Base-by-base conservation (phyloP, 176 grass and related monocot species). In the Tillandsia fasciculata region DNA sequence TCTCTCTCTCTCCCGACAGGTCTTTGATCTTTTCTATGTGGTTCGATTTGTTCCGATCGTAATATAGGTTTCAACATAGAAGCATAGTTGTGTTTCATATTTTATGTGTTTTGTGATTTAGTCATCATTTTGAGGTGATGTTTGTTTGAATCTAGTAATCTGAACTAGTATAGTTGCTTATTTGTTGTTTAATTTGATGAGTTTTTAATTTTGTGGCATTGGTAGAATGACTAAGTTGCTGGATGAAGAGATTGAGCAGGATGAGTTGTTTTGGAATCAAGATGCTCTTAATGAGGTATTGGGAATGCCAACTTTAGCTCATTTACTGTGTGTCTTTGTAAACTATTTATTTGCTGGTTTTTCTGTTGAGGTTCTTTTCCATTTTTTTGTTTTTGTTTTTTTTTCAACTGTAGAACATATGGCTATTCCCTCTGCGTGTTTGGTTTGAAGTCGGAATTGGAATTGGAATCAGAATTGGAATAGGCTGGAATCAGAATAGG, bases 261-360 rank as follows among this genome's bases (percentile, higher is more conserved):
- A 92, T 12, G 93, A 96, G 12, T 20, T 67, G 2, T 96, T 96
- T 72, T 92, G 93, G 93, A 91, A 79, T 50, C 93, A 97, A 50
- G 86, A 83, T 1, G 89, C 93, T 52, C 89, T 97, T 69, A 83
- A 77, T 61, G 93, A 96, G 63, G 93, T 96, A 61, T 13, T 66
- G n/a, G 15, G 26, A 52, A 17, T 75, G 33, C 13, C 26, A 27
- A 33, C 29, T 33, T 42, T 20, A 33, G 52, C 10, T 66, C 27
- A 10, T 18, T 52, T 17, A 50, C 9, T 0, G 1, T 17, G n/a
- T 59, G 10, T 74, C 17, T 47, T 2, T 11, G 48, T 64, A 26
- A 24, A 27, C 20, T 74, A 64, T 74, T 8, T 29, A 15, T 8
- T 11, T 61, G 2, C 27, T 57, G 59, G 14, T 5, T 64, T 14